Conservation (phyloP, 306 rosid species). For the Quercus rubra region DNA sequence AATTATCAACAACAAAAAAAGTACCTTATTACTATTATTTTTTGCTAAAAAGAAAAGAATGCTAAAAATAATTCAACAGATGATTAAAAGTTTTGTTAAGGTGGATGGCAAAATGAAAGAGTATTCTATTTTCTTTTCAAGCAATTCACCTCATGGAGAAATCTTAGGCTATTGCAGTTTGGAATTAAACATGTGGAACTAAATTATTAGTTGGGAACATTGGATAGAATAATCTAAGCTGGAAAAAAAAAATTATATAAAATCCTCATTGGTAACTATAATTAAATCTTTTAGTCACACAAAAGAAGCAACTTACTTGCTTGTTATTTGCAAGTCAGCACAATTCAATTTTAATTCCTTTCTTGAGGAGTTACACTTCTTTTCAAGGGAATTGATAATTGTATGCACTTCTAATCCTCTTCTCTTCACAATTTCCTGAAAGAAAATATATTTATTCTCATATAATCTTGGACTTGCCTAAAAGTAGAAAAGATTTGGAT, state of each 20-base stretch:
- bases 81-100: no score
- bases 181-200: neutral
- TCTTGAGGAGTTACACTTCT: conserved; percentile 34
- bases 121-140: no score
- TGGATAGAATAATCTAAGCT: neutral
- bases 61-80: no score
- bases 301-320: conserved; percentile 57
- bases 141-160: no score
- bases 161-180: neutral
- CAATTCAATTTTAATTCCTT: conserved; percentile 35
- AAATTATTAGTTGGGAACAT: neutral
- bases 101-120: no score
- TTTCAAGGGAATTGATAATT: conserved; percentile 49
- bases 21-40: no score
- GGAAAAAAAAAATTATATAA: neutral
- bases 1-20: no score
- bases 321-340: conserved; percentile 50
- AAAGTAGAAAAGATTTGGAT: neutral
- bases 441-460: conserved; percentile 5
- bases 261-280: conserved; percentile 1
- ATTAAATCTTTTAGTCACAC: conserved; percentile 5
- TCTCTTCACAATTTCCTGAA: conserved; percentile 49
- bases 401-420: conserved; percentile 59
- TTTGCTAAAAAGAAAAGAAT: no score
- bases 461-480: neutral